phyloP scores from a whole-genome alignment of 1,284 basidiomycete species.

The Mycosarcoma maydis region DNA sequence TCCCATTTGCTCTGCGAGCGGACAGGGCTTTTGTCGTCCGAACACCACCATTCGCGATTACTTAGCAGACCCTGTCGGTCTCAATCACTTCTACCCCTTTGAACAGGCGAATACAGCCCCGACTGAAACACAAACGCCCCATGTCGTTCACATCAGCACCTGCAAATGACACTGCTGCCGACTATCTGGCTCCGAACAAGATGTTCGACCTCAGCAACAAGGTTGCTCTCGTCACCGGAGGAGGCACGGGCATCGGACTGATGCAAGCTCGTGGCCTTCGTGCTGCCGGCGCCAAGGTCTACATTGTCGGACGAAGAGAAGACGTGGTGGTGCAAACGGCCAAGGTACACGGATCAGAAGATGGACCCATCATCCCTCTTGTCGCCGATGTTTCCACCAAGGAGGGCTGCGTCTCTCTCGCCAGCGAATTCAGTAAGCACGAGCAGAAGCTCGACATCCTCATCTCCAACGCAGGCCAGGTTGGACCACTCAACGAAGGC shows the following conservation, averaged over 20 bases:
- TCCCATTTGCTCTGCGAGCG: too few relatives aligned
- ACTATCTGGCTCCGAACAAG: constrained; percentile 13
- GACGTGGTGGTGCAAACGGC: constrained; percentile 49
- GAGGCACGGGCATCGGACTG: constrained; percentile 78
- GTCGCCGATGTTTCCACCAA: constrained; percentile 43
- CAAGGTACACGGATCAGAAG: constrained; percentile 38
- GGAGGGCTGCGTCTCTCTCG: constrained; percentile 39
- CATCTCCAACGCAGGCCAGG: constrained; percentile 47
- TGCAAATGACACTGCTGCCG: constrained; percentile 22
- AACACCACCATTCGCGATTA: too few relatives aligned
- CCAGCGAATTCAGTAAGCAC: constrained; percentile 33
- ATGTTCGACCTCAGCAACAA: constrained; percentile 60
- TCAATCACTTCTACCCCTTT: too few relatives aligned
- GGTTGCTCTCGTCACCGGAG: constrained; percentile 80
- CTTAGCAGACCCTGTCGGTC: too few relatives aligned
- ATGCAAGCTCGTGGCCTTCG: constrained; percentile 80
- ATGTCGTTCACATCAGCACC: constrained; percentile 36
- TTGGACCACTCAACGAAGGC: constrained; percentile 49
- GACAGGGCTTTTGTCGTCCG: too few relatives aligned
- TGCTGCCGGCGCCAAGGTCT: constrained; percentile 81
- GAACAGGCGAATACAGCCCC: too few relatives aligned
- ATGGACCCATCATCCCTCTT: constrained; percentile 31
- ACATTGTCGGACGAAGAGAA: constrained; percentile 68
- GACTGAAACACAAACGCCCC: too few relatives aligned
- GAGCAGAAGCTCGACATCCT: constrained; percentile 50